Evolutionary conservation across 768 basidiomycete genomes (phyloP), one percentile per base, ranked within the genome.

Genomic region (Rhodocollybia butyracea): DNA sequence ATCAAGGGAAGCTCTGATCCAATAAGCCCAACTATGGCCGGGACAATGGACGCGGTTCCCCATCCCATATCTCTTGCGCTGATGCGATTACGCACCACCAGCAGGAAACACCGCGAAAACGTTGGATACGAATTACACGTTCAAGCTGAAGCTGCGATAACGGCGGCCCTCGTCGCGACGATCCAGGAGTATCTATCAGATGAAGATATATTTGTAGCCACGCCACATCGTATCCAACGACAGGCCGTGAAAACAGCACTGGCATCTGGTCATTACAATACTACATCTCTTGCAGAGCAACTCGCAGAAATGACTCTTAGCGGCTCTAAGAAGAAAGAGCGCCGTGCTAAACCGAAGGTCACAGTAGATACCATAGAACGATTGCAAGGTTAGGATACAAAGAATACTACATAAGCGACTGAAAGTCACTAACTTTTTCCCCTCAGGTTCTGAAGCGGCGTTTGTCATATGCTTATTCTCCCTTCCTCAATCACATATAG

Each of bases 391-490:
- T 17, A 24, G 17, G 12, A 15, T 24, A 13, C 26, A 24, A 31
- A 3, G 26, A 39, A 13, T 46, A n/a, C 30, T 53, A 12, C n/a
- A n/a, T n/a, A n/a, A n/a, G n/a, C 22, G 13, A 32, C 13, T 10
- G 42, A 22, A 45, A 2, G 19, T 21, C 21, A 24, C 30, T 53
- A 13, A 22, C 30, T 46, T 21, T 48, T 43, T 40, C 13, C 27
- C 11, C n/a, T 19, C 51, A 80, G 80, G 79, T 50, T 79, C 79
- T 2, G 80, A 82, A 59, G 80, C 80, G 1, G 69, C 74, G 1
- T 79, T 81, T 48, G 80, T 82, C 7, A 78, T 82, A 31, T 82
- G 79, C 52, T 63, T 80, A 15, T 78, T 82, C 62, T 77, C 79
- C 11, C 59, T 78, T 17, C 76, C 79, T 22, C 70, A 68, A 30